A percentile compares a stretch with the other conserved stretches of the same genome.
These are phyloP conservation scores for Monilinia fructicola DNA, from an alignment of 2,329 filamentous ascomycete genomes.

Conservation along the genomic window DNA sequence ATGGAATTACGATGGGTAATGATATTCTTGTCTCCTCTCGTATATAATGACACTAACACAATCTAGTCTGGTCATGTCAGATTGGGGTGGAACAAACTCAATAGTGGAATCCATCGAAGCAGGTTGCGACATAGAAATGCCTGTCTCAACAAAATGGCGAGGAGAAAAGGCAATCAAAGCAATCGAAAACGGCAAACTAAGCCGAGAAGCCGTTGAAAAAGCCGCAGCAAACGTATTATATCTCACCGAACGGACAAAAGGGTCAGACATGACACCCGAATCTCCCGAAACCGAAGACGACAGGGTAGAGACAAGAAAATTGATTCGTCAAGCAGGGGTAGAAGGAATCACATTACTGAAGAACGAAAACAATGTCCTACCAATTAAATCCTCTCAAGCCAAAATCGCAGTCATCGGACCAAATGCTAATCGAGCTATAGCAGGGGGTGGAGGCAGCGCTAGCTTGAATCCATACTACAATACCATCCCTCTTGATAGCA, in stretches of 20 bases:
- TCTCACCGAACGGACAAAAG: constrained; percentile 60
- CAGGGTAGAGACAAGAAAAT: constrained; percentile 55
- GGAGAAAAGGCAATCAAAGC: constrained; percentile 58
- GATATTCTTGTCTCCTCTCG: constrained; percentile 16
- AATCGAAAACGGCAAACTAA: constrained; percentile 50
- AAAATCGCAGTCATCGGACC: constrained; percentile 67
- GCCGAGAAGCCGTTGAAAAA: constrained; percentile 52
- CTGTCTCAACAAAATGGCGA: constrained; percentile 55
- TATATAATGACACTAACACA: constrained; percentile 16
- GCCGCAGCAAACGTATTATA: constrained; percentile 61
- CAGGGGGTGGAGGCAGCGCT: constrained; percentile 66
- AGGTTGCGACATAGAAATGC: constrained; percentile 59
- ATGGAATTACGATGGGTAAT: constrained; percentile 61
- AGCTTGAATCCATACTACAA: constrained; percentile 69
- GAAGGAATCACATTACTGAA: constrained; percentile 65
- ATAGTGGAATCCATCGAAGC: constrained; percentile 55
- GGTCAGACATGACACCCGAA: constrained; percentile 57
- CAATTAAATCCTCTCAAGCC: constrained; percentile 54
- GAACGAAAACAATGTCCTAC: constrained; percentile 59
- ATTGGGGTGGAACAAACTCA: constrained; percentile 60
- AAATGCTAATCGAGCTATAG: constrained; percentile 65
- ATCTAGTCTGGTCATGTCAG: constrained; percentile 54
- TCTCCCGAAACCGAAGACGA: constrained; percentile 57
- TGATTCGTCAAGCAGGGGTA: constrained; percentile 61
- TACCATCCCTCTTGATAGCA: constrained; percentile 63